Conservation (phyloP, 2,329 filamentous ascomycete species). For the Aspergillus quadricinctus region DNA sequence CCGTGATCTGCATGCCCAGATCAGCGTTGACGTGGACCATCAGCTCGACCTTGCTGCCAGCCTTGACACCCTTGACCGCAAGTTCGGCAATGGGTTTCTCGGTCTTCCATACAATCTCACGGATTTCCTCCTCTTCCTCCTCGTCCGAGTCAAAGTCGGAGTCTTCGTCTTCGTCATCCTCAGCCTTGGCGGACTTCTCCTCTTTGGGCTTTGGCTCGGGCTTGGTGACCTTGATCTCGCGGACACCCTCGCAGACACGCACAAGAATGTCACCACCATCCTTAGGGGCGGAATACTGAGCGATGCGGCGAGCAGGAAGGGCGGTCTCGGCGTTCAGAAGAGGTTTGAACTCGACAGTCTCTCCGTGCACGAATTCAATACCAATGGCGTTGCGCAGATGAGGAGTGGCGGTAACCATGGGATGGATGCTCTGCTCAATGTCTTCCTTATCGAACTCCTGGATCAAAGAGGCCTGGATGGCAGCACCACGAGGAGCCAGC, state of each 20-base stretch:
- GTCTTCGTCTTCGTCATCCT: slow-evolving; percentile 52
- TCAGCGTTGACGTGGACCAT: slow-evolving; percentile 84
- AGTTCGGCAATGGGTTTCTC: slow-evolving; percentile 79
- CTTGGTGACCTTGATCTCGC: slow-evolving; percentile 91
- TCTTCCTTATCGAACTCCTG: slow-evolving; percentile 91
- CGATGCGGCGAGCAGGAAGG: slow-evolving; percentile 78
- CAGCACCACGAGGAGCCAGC: slow-evolving; percentile 80
- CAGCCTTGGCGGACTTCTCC: slow-evolving; percentile 54
- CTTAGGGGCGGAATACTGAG: slow-evolving; percentile 71
- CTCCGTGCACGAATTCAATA: slow-evolving; percentile 63
- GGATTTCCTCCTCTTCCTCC: slow-evolving; percentile 74
- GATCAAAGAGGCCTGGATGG: slow-evolving; percentile 90
- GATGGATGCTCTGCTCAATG: slow-evolving; percentile 93
- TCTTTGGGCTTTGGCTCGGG: slow-evolving; percentile 71
- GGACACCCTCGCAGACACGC: slow-evolving; percentile 80
- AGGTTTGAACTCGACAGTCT: slow-evolving; percentile 68
- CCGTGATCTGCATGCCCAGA: slow-evolving; percentile 72
- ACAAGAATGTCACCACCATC: slow-evolving; percentile 83
- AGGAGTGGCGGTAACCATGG: slow-evolving; percentile 88
- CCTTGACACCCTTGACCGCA: slow-evolving; percentile 76
- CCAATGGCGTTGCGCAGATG: slow-evolving; percentile 87
- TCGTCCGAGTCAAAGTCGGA: slow-evolving; percentile 60
- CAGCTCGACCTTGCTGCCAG: slow-evolving; percentile 86
- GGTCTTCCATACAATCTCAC: slow-evolving; percentile 90
- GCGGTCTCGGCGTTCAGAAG: slow-evolving; percentile 83